phyloP scores from a whole-genome alignment of 495 filamentous ascomycete species.

The Aspergillus baeticus region DNA sequence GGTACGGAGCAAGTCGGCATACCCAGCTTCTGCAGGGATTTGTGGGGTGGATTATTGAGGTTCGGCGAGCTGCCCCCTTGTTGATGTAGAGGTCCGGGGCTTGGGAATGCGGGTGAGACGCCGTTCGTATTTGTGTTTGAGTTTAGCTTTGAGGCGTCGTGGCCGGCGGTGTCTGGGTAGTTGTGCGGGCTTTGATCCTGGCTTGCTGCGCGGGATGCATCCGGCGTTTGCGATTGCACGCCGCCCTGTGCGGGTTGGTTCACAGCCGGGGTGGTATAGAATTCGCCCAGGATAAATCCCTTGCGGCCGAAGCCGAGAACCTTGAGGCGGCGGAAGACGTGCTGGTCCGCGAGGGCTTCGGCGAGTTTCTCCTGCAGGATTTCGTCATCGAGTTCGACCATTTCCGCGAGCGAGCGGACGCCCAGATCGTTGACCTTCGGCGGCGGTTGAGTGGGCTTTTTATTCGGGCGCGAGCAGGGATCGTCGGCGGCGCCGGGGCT shows the following conservation, averaged over 20 bases:
- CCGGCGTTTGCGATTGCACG: conserved; percentile 18
- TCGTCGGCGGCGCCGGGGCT: conserved; percentile 9
- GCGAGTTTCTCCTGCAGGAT: conserved; percentile 32
- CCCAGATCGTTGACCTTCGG: conserved; percentile 14
- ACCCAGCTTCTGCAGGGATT: neutral
- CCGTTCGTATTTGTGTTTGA: neutral
- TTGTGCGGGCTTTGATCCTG: conserved; percentile 3
- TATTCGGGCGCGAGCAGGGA: neutral
- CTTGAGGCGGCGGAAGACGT: conserved; percentile 35
- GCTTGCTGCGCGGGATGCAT: conserved; percentile 11
- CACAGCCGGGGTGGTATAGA: conserved; percentile 30
- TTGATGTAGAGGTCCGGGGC: neutral
- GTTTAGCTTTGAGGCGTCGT: no score
- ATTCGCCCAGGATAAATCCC: conserved; percentile 35
- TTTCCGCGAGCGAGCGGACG: conserved; percentile 28
- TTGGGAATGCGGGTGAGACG: neutral
- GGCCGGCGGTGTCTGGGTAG: neutral
- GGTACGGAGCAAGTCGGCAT: neutral
- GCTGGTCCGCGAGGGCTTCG: conserved; percentile 32
- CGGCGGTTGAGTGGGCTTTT: conserved; percentile 1
- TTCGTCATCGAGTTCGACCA: conserved; percentile 41
- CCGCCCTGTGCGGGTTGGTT: neutral
- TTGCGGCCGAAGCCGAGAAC: conserved; percentile 43
- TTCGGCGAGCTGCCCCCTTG: neutral
- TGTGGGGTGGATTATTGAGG: neutral